Base-by-base conservation (phyloP, 139 green algal genomes). In the Chlorella sp. region DNA sequence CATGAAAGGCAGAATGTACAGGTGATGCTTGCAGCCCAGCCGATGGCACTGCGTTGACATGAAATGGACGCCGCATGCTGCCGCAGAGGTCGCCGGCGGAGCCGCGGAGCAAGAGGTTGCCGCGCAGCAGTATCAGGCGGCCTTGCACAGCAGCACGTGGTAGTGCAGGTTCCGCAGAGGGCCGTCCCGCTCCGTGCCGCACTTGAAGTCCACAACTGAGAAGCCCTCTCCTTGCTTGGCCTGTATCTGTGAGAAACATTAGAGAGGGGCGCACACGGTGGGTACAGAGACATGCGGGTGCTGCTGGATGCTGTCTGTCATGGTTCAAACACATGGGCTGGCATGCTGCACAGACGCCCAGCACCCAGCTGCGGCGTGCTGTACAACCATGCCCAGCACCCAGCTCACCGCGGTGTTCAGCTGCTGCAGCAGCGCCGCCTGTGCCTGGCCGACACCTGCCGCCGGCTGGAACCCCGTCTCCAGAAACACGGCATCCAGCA, bases 401-500 rank as follows among this genome's bases (percentile, higher is more conserved):
- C 64, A 41, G 64, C 76, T 62, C 85, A 89, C 65, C 43, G 69
- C 62, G 7, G 36, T 36, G 20, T 84, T 89, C 43, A 89, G 70
- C 34, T 73, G 36, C 70, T 89, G 58, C 38, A 89, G 78, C 73
- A 90, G 64, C 26, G 34, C 68, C 38, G 85, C 85, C 16, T 86
- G 85, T 13, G 70, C 83, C 24, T 38, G 54, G 16, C 36, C 78
- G 41, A 87, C 20, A 26, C 69, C 84, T 1, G 3, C 62, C 2
- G 80, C 69, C 34, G 60, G 43, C 9, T 84, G 60, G 51, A 90
- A 87, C 6, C 77, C 86, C 0, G 87, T 90, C 70, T 90, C 76
- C 34, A 84, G 24, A 67, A 91, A 90, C 11, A 90, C 48, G 2
- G 77, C 87, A 44, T 90, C 87, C 46, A 85, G 67, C 5, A 56